Evolutionary conservation across 371 early-diverging fungal genomes (phyloP).

Genomic region (Nematocida sp.): DNA sequence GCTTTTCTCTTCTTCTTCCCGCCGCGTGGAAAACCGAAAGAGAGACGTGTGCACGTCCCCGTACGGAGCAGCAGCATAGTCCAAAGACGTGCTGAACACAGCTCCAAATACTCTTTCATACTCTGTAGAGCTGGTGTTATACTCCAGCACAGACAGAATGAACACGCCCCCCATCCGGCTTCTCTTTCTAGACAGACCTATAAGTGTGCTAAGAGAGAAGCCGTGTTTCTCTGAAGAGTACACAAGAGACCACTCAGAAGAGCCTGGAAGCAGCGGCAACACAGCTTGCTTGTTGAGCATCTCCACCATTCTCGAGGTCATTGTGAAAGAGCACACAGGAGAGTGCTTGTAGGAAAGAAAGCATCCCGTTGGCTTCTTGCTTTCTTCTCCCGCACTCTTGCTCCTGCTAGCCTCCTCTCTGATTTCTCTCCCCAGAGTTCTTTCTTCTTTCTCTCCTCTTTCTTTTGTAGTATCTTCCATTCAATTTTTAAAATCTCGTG

Average conservation of each 20-base stretch:
- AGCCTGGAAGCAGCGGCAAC: slow-evolving; percentile 7
- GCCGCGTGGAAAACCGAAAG: slow-evolving; percentile 45
- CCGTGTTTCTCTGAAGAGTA: slow-evolving; percentile 51
- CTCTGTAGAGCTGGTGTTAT: not conserved
- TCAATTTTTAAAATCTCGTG: no score
- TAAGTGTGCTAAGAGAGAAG: slow-evolving; percentile 44
- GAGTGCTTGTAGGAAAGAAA: slow-evolving; percentile 12
- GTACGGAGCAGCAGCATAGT: slow-evolving; percentile 13
- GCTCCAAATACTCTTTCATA: slow-evolving; percentile 50
- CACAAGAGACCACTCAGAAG: slow-evolving; percentile 33
- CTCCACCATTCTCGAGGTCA: slow-evolving; percentile 30
- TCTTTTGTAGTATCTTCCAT: not conserved
- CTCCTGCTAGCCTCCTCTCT: no score
- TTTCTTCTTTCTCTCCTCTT: not conserved
- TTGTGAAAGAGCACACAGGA: slow-evolving; percentile 1
- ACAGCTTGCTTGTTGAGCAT: slow-evolving; percentile 3
- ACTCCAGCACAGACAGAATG: slow-evolving; percentile 31
- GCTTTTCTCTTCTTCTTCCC: not conserved
- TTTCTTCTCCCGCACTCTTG: no score
- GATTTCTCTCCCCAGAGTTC: no score
- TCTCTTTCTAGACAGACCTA: not conserved
- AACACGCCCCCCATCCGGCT: slow-evolving; percentile 24
- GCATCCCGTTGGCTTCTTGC: not conserved
- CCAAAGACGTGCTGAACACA: slow-evolving; percentile 28
- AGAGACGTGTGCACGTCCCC: slow-evolving; percentile 10